phyloP scores from a whole-genome alignment of 495 filamentous ascomycete species.

The Penicillium silybi region DNA sequence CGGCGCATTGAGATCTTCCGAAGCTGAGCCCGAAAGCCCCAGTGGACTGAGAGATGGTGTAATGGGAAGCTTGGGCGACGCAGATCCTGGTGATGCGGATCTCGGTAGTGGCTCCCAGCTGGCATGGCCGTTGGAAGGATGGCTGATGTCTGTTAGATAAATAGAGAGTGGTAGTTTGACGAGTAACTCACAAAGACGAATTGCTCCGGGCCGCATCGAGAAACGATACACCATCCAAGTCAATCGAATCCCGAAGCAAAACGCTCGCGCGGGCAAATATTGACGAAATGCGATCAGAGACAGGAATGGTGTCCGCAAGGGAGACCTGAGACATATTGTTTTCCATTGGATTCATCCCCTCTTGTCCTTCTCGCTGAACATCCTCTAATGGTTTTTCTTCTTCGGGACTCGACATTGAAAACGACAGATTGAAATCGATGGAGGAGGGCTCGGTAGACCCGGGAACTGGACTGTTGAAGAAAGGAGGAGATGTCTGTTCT shows the following conservation, averaged over 20 bases:
- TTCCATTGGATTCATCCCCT: background rate
- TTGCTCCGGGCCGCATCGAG: conserved; percentile 32
- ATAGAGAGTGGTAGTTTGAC: background rate
- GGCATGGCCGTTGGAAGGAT: conserved; percentile 5
- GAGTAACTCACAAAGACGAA: conserved; percentile 19
- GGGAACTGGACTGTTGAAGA: background rate
- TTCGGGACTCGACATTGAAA: conserved; percentile 4
- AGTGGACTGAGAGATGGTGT: conserved; percentile 19
- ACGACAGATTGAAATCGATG: conserved; percentile 10
- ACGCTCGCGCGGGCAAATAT: conserved; percentile 38
- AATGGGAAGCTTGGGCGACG: conserved; percentile 7
- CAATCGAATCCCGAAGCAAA: conserved; percentile 36
- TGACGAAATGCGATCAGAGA: conserved; percentile 12
- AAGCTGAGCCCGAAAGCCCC: background rate
- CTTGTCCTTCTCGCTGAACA: background rate
- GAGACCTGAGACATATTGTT: conserved; percentile 4
- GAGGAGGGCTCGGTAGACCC: conserved; percentile 11
- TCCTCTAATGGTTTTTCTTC: conserved; percentile 14
- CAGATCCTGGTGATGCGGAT: background rate
- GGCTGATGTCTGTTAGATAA: background rate
- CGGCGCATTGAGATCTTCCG: background rate
- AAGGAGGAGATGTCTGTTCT: conserved; percentile 1
- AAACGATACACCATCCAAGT: conserved; percentile 41
- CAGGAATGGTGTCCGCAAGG: conserved; percentile 2
- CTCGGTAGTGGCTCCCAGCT: conserved; percentile 28